Base-by-base conservation (phyloP, 805 yeast genomes). In the Candida argentea region DNA sequence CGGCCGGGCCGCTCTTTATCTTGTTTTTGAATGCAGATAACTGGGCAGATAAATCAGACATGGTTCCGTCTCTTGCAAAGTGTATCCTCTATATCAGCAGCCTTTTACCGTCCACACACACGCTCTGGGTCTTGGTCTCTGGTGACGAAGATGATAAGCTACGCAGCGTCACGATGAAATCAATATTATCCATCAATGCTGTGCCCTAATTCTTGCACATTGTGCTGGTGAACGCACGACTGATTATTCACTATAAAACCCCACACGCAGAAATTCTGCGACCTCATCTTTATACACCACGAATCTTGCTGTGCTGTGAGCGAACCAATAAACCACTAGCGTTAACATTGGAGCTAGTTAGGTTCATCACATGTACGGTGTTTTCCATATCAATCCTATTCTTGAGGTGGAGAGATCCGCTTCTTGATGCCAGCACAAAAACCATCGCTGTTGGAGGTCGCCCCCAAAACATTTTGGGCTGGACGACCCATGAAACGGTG, bases 371-470 rank as follows among this genome's bases (percentile, higher is more conserved):
- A 37, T 29, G 21, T 32, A 33, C 36, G 35, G 29, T 26, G 35
- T 31, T 34, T 42, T 42, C 52, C 25, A 53, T 49, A 56, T 29
- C 21, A 39, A 48, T 27, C 36, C 7, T 30, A 18, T 22, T 17
- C 17, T 20, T 21, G 26, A 24, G 15, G 26, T 39, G 37, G 35
- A 38, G 33, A 37, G 41, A 34, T 36, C 28, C 25, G 21, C 27
- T 20, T 13, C 21, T 13, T 8, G 27, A 24, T 31, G 30, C 57
- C 91, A 76, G 73, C 84, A 77, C 80, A 83, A 85, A 85, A 85
- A 85, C 95, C 95, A 85, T 85, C 85, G 94, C 87, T 73, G 83
- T 78, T 77, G 55, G 86, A 84, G 94, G 94, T 79, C 77, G 85
- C 84, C 78, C 65, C 67, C 61, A 55, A 56, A 46, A 49, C 43